phyloP scores from a whole-genome alignment of 2,329 filamentous ascomycete genomes.

The Pseudopyricularia cyperi region DNA sequence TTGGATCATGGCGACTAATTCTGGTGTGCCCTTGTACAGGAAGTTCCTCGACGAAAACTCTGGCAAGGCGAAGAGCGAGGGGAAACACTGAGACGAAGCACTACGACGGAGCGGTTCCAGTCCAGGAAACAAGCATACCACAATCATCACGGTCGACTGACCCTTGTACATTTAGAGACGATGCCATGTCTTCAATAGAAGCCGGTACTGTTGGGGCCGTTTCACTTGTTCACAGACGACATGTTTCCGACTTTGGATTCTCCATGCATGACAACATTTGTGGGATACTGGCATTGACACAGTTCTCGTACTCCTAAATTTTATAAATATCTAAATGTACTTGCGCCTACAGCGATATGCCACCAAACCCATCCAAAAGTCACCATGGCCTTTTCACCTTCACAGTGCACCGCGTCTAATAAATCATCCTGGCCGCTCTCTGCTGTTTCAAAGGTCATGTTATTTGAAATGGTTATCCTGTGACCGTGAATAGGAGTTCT shows the following conservation, averaged over 20 bases:
- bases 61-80: conserved; percentile 25
- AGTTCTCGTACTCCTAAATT: neutral
- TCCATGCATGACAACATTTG: neutral
- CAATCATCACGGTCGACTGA: neutral
- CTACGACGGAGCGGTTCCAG: neutral
- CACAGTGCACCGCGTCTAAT: too few relatives aligned
- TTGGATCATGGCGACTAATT: neutral
- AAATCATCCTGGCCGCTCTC: too few relatives aligned
- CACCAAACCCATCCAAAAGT: too few relatives aligned
- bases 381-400: too few relatives aligned
- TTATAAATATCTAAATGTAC: too few relatives aligned
- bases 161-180: conserved; percentile 4
- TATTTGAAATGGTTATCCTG: too few relatives aligned
- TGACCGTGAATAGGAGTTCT: too few relatives aligned
- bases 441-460: too few relatives aligned
- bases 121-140: neutral
- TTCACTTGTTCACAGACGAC: neutral
- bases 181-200: neutral
- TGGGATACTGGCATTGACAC: neutral
- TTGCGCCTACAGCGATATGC: too few relatives aligned
- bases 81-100: conserved; percentile 23
- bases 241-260: neutral
- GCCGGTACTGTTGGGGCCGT: neutral
- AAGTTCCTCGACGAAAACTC: conserved; percentile 28
- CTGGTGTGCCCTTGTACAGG: conserved; percentile 14